Conservation (phyloP, 2,329 filamentous ascomycete species). For the Xylariaceae sp. region DNA sequence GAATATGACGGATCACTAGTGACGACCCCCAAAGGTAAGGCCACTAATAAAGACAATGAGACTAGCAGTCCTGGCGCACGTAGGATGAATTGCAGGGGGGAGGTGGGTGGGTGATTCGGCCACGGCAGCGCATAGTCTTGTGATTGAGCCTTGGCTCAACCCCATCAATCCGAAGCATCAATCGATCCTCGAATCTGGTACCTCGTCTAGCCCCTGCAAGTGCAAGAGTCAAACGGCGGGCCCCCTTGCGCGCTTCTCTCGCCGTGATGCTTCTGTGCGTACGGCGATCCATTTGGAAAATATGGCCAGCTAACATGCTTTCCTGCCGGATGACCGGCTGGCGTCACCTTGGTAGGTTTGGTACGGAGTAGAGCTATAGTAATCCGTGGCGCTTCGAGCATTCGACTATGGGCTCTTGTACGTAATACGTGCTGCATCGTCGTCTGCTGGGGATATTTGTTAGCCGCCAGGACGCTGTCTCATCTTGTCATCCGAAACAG, state of each 20-base stretch:
- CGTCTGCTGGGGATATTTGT: conserved; percentile 18
- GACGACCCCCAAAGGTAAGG: too few relatives aligned
- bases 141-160: conserved; percentile 15
- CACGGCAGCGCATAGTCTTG: conserved; percentile 17
- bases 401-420: not conserved
- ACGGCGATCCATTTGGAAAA: not conserved
- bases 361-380: not conserved
- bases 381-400: conserved; percentile 8
- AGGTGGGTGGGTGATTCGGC: conserved; percentile 19
- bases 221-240: not conserved
- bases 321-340: conserved; percentile 5
- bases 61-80: not conserved
- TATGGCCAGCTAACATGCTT: not conserved
- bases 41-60: too few relatives aligned
- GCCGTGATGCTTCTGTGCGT: conserved; percentile 7
- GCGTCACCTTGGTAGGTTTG: conserved; percentile 1
- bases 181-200: conserved; percentile 11
- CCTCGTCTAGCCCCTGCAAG: conserved; percentile 3
- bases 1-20: too few relatives aligned
- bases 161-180: conserved; percentile 13
- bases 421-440: conserved; percentile 5
- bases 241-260: conserved; percentile 12
- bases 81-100: conserved; percentile 8
- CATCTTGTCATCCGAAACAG: conserved; percentile 36
- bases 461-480: conserved; percentile 38